A percentile compares a stretch with the other conserved stretches of the same genome.
Conservation (phyloP, 108 stramenopile species). For the Nitzschia palea region DNA sequence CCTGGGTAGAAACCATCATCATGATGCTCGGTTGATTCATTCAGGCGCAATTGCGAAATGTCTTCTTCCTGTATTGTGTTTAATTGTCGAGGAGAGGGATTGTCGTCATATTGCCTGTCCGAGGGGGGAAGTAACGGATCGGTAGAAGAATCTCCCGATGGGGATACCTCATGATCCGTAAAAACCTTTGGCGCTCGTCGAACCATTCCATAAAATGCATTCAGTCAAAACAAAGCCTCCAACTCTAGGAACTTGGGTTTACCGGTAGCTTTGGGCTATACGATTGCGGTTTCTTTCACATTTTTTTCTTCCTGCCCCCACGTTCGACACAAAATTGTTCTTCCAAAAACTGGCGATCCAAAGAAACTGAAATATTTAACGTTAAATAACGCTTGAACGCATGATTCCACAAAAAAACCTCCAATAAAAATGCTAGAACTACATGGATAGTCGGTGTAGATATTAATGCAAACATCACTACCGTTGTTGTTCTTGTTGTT, state of each 20-base stretch:
- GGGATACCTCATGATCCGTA: background rate
- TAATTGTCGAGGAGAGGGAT: background rate
- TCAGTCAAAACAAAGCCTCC: too few relatives aligned
- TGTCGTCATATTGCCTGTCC: background rate
- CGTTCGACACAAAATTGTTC: too few relatives aligned
- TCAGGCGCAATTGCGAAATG: background rate
- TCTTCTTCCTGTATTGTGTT: slow-evolving; percentile 1
- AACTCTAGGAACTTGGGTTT: too few relatives aligned
- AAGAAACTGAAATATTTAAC: too few relatives aligned
- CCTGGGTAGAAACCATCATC: background rate
- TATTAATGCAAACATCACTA: background rate
- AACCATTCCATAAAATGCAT: background rate
- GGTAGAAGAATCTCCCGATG: background rate
- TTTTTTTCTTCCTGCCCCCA: too few relatives aligned
- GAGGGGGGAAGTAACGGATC: background rate
- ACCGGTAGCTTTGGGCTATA: too few relatives aligned
- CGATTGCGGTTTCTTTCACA: too few relatives aligned
- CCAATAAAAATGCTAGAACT: background rate
- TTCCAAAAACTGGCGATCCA: too few relatives aligned
- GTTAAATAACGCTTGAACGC: too few relatives aligned
- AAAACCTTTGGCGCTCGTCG: background rate
- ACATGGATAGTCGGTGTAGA: background rate
- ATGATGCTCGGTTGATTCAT: background rate
- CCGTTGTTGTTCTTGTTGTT: background rate
- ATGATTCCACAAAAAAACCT: background rate